Evolutionary conservation across 2,329 filamentous ascomycete species (phyloP), one percentile per base, ranked within the genome.

Genomic region (Neonectria ditissima): DNA sequence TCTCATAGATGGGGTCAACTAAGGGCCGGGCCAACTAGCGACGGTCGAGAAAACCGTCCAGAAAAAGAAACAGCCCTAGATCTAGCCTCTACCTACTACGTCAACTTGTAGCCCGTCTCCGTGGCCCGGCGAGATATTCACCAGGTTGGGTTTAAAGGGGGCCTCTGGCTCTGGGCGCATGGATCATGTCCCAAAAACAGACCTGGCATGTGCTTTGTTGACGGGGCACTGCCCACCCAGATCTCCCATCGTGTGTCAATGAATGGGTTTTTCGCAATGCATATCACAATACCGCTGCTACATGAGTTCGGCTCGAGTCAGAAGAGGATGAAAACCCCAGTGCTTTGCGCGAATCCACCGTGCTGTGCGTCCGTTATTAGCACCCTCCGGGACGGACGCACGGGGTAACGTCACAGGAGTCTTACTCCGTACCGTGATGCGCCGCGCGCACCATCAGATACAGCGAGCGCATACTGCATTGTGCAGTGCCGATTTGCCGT

Each of bases 61-160:
- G 41, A 44, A 57, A 62, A 57, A 53, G 54, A 54, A 54, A 43
- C 55, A 48, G 18, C 48, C 37, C 55, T 48, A 48, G 18, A 43
- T 37, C 55, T 48, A 41, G 39, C 41, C 24, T 9, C 16, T 28
- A 26, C 5, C 9, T 26, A 30, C 45, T 16, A 30, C 26, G 26
- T 30, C 18, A 50, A 9, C n/a, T 10, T n/a, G 26, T 28, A n/a
- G 51, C 22, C 54, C 44, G n/a, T 24, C 24, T 22, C 22, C 41
- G 54, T 55, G 52, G 30, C 41, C 32, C 26, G 24, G 45, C 26
- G 54, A 34, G 18, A 41, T n/a, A 43, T 34, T 43, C 30, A 44
- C 20, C 41, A 34, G 18, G 50, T 50, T 48, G 48, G 48, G 16
- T 20, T 20, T 44, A 55, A 30, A 55, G 51, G 41, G 55, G 41